Evolutionary conservation across 176 grass and related monocot genomes (phyloP).

Genomic region (Zea luxurians): DNA sequence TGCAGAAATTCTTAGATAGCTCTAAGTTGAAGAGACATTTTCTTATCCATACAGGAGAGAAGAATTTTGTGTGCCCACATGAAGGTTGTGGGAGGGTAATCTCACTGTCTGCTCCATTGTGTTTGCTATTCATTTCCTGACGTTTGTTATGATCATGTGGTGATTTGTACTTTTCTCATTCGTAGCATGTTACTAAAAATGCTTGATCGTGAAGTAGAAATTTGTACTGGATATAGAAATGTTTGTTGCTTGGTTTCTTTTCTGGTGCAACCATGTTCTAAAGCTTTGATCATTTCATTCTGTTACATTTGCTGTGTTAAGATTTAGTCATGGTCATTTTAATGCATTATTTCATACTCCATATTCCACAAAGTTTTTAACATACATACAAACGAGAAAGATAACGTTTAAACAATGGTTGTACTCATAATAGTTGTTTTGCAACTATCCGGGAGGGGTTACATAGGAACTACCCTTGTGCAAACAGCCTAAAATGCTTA

Average conservation of each 20-base stretch:
- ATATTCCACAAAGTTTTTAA: background rate
- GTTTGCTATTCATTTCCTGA: slow-evolving; percentile 3
- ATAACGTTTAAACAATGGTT: background rate
- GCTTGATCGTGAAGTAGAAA: background rate
- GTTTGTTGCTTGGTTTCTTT: slow-evolving; percentile 8
- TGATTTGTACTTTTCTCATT: slow-evolving; percentile 9
- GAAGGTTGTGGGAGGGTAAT: slow-evolving; percentile 95
- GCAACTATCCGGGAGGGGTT: background rate
- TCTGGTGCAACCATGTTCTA: background rate
- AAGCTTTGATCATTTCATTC: slow-evolving; percentile 5
- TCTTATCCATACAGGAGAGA: slow-evolving; percentile 95
- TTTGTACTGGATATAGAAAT: slow-evolving; percentile 10
- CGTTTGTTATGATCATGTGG: background rate
- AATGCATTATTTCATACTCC: background rate
- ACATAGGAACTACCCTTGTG: background rate
- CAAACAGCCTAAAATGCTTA: background rate
- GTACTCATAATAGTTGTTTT: background rate
- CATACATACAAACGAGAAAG: background rate
- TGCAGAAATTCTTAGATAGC: slow-evolving; percentile 97
- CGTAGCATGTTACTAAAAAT: slow-evolving; percentile 5
- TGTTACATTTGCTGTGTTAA: background rate
- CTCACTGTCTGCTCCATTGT: slow-evolving; percentile 17
- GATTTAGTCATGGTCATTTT: background rate
- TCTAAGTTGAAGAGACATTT: slow-evolving; percentile 96
- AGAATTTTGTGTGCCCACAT: slow-evolving; percentile 74